A percentile compares a stretch with the other conserved stretches of the same genome.
These are phyloP conservation scores for Echinosphaeria canescens DNA, from an alignment of 2,329 filamentous ascomycete genomes.

Conservation along the genomic window DNA sequence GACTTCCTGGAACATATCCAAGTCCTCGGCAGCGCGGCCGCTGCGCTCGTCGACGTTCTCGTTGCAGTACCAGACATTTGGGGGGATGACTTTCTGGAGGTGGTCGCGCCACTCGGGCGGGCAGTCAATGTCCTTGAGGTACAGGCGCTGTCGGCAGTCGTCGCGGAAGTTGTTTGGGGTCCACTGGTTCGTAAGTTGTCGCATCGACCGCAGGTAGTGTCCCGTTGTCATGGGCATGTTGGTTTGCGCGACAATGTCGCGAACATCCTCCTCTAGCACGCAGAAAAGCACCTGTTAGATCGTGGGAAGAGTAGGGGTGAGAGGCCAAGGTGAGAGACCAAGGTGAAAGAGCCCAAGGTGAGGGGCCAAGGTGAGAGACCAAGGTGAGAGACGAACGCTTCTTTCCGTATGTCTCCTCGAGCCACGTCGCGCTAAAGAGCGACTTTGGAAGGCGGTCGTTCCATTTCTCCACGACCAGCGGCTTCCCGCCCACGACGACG, in stretches of 20 bases:
- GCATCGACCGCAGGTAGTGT: slow-evolving; percentile 81
- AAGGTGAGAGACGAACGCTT: slow-evolving; percentile 46
- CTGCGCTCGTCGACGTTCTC: slow-evolving; percentile 38
- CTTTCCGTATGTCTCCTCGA: slow-evolving; percentile 56
- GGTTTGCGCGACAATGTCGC: slow-evolving; percentile 51
- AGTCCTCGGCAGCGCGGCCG: slow-evolving; percentile 5
- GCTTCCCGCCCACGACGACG: slow-evolving; percentile 69
- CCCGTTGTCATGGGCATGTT: slow-evolving; percentile 71
- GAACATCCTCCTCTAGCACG: slow-evolving; percentile 53
- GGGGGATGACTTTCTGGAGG: slow-evolving; percentile 56
- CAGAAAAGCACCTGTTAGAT: too few relatives aligned
- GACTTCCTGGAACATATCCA: slow-evolving; percentile 19
- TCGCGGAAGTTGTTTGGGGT: slow-evolving; percentile 55
- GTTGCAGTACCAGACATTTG: slow-evolving; percentile 77
- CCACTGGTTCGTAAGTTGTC: slow-evolving; percentile 66
- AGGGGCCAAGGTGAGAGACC: too few relatives aligned
- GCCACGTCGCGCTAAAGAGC: slow-evolving; percentile 65
- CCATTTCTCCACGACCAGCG: slow-evolving; percentile 81
- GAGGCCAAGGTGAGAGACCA: too few relatives aligned
- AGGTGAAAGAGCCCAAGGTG: too few relatives aligned
- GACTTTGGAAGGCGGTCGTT: slow-evolving; percentile 50
- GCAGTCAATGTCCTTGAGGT: slow-evolving; percentile 94
- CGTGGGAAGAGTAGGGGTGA: too few relatives aligned
- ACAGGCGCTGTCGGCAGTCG: slow-evolving; percentile 64
- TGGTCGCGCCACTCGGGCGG: slow-evolving; percentile 70